These are phyloP conservation scores for Zoysia pacifica DNA, from an alignment of 176 grass and related monocot species.

Conservation along the genomic window DNA sequence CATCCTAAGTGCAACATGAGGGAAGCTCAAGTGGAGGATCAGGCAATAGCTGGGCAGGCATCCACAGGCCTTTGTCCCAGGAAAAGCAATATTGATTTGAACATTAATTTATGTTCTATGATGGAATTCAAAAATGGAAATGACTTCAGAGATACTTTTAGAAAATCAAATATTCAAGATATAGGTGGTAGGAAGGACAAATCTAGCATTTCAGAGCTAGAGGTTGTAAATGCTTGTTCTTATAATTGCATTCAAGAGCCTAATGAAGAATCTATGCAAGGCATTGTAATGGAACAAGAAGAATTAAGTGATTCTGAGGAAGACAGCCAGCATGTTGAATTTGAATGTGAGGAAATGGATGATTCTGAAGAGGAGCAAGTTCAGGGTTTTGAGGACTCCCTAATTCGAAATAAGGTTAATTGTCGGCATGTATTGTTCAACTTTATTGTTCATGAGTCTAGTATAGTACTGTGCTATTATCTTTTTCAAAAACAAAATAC, in stretches of 20 bases:
- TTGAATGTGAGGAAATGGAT: constrained; percentile 84
- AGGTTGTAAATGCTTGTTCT: constrained; percentile 42
- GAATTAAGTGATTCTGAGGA: constrained; percentile 94
- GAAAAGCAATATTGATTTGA: constrained; percentile 69
- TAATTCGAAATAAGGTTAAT: constrained; percentile 46
- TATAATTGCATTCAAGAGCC: constrained; percentile 41
- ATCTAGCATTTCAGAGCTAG: constrained; percentile 28
- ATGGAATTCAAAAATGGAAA: constrained; percentile 33
- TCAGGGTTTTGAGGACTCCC: background rate
- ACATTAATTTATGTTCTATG: constrained; percentile 71
- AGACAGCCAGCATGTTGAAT: constrained; percentile 73
- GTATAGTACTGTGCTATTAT: constrained; percentile 9
- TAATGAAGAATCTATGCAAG: constrained; percentile 73
- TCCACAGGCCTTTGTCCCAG: constrained; percentile 45
- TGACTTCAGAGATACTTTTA: constrained; percentile 35
- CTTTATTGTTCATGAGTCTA: constrained; percentile 21
- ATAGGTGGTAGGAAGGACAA: constrained; percentile 39
- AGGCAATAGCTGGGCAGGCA: constrained; percentile 45
- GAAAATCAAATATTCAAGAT: constrained; percentile 19
- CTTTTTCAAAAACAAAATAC: background rate
- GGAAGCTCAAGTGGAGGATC: constrained; percentile 14
- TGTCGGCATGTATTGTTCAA: background rate
- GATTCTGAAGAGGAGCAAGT: constrained; percentile 88
- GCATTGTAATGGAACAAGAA: constrained; percentile 93
- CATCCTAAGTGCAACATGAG: constrained; percentile 43